These are phyloP conservation scores for Polyplosphaeria fusca DNA, from an alignment of 495 filamentous ascomycete genomes.

Conservation along the genomic window DNA sequence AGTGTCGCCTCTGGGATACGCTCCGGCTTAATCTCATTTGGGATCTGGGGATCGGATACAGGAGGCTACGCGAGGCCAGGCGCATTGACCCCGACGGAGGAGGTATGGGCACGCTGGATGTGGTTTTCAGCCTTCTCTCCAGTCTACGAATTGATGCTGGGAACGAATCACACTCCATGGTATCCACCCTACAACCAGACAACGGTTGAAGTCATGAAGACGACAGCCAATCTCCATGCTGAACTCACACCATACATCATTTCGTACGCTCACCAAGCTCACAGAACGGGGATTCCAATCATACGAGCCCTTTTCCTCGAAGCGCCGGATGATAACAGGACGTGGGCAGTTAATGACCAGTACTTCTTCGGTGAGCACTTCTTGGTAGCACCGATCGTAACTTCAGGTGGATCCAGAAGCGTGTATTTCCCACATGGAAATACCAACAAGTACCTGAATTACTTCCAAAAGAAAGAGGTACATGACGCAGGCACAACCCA, in stretches of 20 bases:
- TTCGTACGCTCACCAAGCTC: conserved; percentile 34
- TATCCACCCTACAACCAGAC: conserved; percentile 34
- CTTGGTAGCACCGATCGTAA: conserved; percentile 38
- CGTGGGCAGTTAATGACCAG: conserved; percentile 30
- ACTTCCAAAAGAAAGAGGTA: conserved; percentile 32
- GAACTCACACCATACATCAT: conserved; percentile 38
- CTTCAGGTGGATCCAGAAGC: conserved; percentile 25
- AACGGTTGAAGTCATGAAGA: conserved; percentile 34
- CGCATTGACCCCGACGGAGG: conserved; percentile 30
- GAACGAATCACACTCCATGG: conserved; percentile 40
- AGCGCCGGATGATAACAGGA: conserved; percentile 26
- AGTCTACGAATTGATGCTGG: conserved; percentile 41
- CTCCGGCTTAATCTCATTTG: conserved; percentile 36
- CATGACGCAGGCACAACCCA: conserved; percentile 28
- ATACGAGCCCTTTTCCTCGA: conserved; percentile 41
- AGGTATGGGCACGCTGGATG: conserved; percentile 43
- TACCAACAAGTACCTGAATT: conserved; percentile 29
- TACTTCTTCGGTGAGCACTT: conserved; percentile 40
- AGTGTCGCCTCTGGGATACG: conserved; percentile 36
- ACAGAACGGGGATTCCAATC: conserved; percentile 34
- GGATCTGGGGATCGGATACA: conserved; percentile 38
- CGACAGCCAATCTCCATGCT: conserved; percentile 35
- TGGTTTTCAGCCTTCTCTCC: conserved; percentile 38
- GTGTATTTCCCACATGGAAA: conserved; percentile 36
- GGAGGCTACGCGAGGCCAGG: conserved; percentile 37